Conservation (phyloP, 768 basidiomycete genomes). For the Kwoniella heveanensis region DNA sequence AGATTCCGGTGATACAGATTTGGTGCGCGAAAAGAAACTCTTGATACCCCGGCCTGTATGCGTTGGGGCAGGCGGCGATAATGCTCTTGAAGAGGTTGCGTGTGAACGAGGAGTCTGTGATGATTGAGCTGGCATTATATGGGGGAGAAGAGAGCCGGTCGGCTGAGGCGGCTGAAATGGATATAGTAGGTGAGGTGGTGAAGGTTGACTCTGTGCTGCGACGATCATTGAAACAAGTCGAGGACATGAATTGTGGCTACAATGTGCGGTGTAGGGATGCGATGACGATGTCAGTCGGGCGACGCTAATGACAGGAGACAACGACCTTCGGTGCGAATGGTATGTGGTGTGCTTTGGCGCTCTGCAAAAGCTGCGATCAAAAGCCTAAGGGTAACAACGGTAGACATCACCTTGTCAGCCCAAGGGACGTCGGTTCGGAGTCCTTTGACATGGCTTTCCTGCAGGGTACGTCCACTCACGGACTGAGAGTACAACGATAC, state of each 20-base stretch:
- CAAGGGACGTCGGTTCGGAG: background rate
- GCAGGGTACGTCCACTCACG: background rate
- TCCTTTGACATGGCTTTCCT: background rate
- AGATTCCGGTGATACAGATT: conserved; percentile 29
- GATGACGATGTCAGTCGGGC: background rate
- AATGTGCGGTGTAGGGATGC: background rate
- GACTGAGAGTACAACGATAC: too few species aligned
- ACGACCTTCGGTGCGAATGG: background rate
- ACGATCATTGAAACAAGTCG: conserved; percentile 20
- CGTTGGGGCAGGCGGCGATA: conserved; percentile 1
- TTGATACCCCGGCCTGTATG: conserved; percentile 27
- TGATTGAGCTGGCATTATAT: conserved; percentile 6
- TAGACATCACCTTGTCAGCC: background rate
- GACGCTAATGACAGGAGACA: background rate
- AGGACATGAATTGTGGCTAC: too few species aligned
- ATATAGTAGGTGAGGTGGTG: conserved; percentile 23
- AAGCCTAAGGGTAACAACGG: background rate
- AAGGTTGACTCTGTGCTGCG: conserved; percentile 11
- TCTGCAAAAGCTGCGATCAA: background rate
- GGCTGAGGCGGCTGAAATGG: conserved; percentile 1
- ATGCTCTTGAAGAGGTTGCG: conserved; percentile 14
- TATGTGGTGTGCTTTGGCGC: background rate
- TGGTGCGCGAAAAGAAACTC: conserved; percentile 25
- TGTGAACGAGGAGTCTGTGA: background rate
- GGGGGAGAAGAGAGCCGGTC: background rate